phyloP scores from a whole-genome alignment of 805 yeast species.

The Cyberlindnera suaveolens region DNA sequence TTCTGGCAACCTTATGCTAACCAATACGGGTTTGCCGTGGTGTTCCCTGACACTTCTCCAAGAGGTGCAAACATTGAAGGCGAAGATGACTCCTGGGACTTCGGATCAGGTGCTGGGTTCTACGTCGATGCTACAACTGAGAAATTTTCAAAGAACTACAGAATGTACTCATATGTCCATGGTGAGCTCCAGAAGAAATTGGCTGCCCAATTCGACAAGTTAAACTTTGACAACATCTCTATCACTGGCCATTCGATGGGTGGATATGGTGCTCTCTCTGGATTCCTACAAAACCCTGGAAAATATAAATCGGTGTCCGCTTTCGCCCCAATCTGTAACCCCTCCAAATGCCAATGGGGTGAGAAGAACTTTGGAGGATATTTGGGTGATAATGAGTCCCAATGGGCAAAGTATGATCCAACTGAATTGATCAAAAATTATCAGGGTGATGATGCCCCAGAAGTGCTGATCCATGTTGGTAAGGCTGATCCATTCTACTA shows the following conservation, averaged over 20 bases:
- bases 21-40: slow-evolving; percentile 77
- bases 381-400: slow-evolving; percentile 45
- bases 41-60: slow-evolving; percentile 96
- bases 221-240: slow-evolving; percentile 63
- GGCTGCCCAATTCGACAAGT: slow-evolving; percentile 25
- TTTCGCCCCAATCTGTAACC: slow-evolving; percentile 86
- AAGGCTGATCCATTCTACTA: slow-evolving; percentile 65
- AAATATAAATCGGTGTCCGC: slow-evolving; percentile 78
- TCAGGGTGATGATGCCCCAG: slow-evolving; percentile 39
- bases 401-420: slow-evolving; percentile 83
- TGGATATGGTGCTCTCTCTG: slow-evolving; percentile 84
- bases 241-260: slow-evolving; percentile 99
- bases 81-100: slow-evolving; percentile 81
- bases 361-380: slow-evolving; percentile 75
- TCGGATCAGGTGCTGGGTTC: slow-evolving; percentile 95
- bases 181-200: slow-evolving; percentile 56
- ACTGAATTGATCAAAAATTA: slow-evolving; percentile 58
- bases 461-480: slow-evolving; percentile 82
- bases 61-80: slow-evolving; percentile 74
- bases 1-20: slow-evolving; percentile 77
- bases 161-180: slow-evolving; percentile 81
- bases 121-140: slow-evolving; percentile 77
- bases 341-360: slow-evolving; percentile 81
- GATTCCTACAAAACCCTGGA: slow-evolving; percentile 63
- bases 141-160: slow-evolving; percentile 68